Conservation (phyloP, 1,284 basidiomycete species). For the Stereum hirsutum region DNA sequence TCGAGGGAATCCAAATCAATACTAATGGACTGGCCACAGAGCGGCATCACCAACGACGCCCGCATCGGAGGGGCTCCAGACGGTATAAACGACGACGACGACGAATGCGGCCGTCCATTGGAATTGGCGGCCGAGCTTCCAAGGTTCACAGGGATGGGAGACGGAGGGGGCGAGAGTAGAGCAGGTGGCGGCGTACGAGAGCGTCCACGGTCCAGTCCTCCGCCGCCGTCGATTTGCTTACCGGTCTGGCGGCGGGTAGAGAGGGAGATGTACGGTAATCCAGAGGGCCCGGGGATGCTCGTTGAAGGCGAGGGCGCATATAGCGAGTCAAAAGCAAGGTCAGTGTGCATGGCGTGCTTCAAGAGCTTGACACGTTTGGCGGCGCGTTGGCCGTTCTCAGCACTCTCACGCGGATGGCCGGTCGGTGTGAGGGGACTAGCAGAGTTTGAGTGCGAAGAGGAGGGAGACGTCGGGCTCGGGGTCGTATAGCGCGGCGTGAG, state of each 20-base stretch:
- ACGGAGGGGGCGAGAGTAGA: neutral
- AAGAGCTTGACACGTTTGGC: neutral
- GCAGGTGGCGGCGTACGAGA: neutral
- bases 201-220: neutral
- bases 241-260: neutral
- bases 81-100: neutral
- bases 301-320: neutral
- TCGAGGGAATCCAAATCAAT: conserved; percentile 33
- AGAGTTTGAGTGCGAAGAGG: neutral
- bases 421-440: neutral
- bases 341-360: conserved; percentile 3
- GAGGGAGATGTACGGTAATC: neutral
- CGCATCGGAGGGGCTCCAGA: conserved; percentile 8
- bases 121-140: too few species aligned
- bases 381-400: conserved; percentile 1
- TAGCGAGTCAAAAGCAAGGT: neutral
- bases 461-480: too few species aligned
- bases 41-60: conserved; percentile 14
- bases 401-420: too few species aligned
- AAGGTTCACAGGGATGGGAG: conserved; percentile 1
- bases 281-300: neutral
- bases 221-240: neutral
- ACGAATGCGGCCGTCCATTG: too few species aligned
- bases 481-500: too few species aligned
- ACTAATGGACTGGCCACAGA: conserved; percentile 29